A percentile compares a stretch with the other conserved stretches of the same genome.
Evolutionary conservation across 768 basidiomycete genomes (phyloP).

Genomic region (Astraeus odoratus): DNA sequence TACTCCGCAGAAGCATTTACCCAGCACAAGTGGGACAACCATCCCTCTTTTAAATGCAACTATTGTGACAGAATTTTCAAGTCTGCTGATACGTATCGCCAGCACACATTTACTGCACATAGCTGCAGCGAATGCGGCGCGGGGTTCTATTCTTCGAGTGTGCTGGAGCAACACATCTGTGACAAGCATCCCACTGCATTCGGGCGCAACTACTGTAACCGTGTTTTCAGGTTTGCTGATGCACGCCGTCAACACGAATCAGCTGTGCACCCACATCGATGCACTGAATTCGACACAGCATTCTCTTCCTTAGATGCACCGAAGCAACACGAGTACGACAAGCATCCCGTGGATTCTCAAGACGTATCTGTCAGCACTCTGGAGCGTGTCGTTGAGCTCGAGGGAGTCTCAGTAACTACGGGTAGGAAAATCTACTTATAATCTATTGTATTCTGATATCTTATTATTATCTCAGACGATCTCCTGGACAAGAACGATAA

Average conservation of each 20-base stretch:
- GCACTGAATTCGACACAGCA: neutral
- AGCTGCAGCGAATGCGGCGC: slow-evolving; percentile 1
- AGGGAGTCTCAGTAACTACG: too few relatives aligned
- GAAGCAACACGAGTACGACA: neutral
- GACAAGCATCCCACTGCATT: slow-evolving; percentile 3
- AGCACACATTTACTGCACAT: slow-evolving; percentile 8
- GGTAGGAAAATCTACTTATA: neutral
- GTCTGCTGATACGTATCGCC: slow-evolving; percentile 3
- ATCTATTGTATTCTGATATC: too few relatives aligned
- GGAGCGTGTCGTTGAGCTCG: too few relatives aligned
- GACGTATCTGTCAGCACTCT: too few relatives aligned
- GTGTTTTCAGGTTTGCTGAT: slow-evolving; percentile 3
- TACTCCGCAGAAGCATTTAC: neutral
- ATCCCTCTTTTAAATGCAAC: slow-evolving; percentile 5
- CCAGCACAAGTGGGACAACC: neutral
- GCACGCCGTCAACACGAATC: slow-evolving; percentile 8
- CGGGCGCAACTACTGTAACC: slow-evolving; percentile 6
- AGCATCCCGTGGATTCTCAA: neutral
- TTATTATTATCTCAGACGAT: too few relatives aligned
- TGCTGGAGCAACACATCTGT: slow-evolving; percentile 1
- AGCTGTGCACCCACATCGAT: slow-evolving; percentile 5
- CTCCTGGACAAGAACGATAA: neutral
- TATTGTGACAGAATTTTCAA: slow-evolving; percentile 8
- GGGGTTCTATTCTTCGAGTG: neutral
- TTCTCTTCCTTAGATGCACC: neutral